Base-by-base conservation (phyloP, 2,329 filamentous ascomycete species). In the Ophiostoma montium region DNA sequence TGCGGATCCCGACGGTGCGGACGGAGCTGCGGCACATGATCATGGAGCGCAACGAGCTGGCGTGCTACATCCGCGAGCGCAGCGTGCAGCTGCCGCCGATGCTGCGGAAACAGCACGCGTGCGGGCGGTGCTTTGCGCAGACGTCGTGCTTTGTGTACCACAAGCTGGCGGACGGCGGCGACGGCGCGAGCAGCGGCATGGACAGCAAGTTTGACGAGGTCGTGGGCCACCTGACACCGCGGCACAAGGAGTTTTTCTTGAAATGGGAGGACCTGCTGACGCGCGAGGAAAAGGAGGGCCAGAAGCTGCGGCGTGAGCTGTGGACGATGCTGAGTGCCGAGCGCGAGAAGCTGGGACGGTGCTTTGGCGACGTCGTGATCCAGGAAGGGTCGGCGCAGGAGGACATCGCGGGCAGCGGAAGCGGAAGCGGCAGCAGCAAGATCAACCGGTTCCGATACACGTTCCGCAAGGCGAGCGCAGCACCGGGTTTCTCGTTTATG, bases 21-120 rank as follows among this genome's bases (percentile, higher is more conserved):
- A 82, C 87, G 56, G 92, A 98, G 62, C 76, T 98, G 47, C 81
- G 88, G 35, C 88, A 95, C 58, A 95, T 98, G 88, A 84, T 98
- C 52, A 89, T 96, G 70, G 84, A 95, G 64, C 83, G 92, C 47
- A 98, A 98, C 59, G 80, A 87, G 56, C 70, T 98, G 16, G 88
- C 90, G 3, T 84, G 83, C 56, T 88, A 86, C 60, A 79, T 95
- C 38, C 82, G 87, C 50, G 82, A 94, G 60, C 80, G 86, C 51
- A 81, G 84, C 54, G 74, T 79, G 12, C 79, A 87, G 53, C 72
- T 98, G 23, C 92, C 92, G 1, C 79, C 83, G 0, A 92, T 98
- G 82, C 74, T 94, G 50, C 84, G 82, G 61, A 86, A 81, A 60
- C 79, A 86, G 52, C 82, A 85, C 61, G 76, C 84, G 57, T 98